phyloP scores from a whole-genome alignment of 176 grass and related monocot genomes.

The Phragmites australis region DNA sequence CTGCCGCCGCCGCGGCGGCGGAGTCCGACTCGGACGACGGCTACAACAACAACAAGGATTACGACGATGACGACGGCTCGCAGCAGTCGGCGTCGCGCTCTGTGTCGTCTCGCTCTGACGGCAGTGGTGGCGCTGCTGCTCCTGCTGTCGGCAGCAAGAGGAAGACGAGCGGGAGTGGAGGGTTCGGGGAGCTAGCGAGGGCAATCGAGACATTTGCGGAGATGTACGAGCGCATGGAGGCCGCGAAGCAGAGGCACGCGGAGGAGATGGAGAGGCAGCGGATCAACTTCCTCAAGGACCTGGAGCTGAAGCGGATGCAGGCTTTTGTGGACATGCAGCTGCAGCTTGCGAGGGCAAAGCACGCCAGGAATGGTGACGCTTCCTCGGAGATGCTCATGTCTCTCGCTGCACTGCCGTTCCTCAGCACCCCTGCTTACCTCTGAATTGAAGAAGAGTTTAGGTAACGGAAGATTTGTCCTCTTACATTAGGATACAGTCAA shows the following conservation, averaged over 20 bases:
- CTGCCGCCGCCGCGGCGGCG: constrained; percentile 49
- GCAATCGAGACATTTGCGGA: constrained; percentile 77
- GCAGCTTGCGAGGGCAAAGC: constrained; percentile 69
- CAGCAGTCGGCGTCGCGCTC: constrained; percentile 62
- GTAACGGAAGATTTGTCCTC: constrained; percentile 33
- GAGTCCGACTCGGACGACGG: constrained; percentile 62
- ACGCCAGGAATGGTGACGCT: constrained; percentile 37
- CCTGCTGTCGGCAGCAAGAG: constrained; percentile 37
- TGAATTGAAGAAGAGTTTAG: constrained; percentile 49
- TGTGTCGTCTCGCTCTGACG: constrained; percentile 50
- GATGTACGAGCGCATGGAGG: constrained; percentile 92
- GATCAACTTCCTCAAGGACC: constrained; percentile 86
- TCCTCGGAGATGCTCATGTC: constrained; percentile 65
- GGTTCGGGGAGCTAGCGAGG: constrained; percentile 71
- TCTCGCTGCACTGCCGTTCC: constrained; percentile 65
- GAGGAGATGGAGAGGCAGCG: constrained; percentile 95
- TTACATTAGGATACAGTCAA: constrained; percentile 24
- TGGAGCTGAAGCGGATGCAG: constrained; percentile 95
- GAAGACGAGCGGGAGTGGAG: constrained; percentile 41
- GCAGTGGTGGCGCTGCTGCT: not conserved
- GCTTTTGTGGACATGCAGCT: constrained; percentile 87
- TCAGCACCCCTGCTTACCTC: constrained; percentile 61
- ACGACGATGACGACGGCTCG: constrained; percentile 43
- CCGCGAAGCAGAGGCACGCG: constrained; percentile 71
- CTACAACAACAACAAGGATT: constrained; percentile 49